phyloP scores from a whole-genome alignment of 768 basidiomycete species.

The Gyrodon lividus region DNA sequence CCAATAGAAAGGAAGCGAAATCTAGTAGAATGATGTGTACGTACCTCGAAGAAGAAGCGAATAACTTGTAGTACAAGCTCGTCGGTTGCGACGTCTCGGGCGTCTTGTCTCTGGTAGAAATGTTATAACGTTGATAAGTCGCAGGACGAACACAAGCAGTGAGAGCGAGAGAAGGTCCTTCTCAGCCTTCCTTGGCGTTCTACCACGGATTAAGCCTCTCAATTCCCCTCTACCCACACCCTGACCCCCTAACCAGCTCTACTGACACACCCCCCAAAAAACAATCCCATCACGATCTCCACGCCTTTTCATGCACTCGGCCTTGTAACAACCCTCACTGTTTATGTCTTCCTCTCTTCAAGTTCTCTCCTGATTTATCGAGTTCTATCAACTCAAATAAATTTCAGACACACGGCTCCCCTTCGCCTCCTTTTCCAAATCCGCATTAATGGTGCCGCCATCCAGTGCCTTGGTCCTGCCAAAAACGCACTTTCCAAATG shows the following conservation, averaged over 20 bases:
- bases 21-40: slow-evolving; percentile 13
- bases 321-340: slow-evolving; percentile 1
- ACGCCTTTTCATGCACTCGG: slow-evolving; percentile 22
- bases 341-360: neutral
- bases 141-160: neutral
- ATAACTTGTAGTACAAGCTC: too few relatives aligned
- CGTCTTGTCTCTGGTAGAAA: too few relatives aligned
- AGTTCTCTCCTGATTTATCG: too few relatives aligned
- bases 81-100: too few relatives aligned
- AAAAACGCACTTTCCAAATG: too few relatives aligned
- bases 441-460: too few relatives aligned
- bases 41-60: slow-evolving; percentile 16
- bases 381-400: neutral
- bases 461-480: too few relatives aligned
- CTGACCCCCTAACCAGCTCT: slow-evolving; percentile 21
- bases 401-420: neutral
- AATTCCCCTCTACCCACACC: slow-evolving; percentile 29
- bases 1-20: neutral
- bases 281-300: slow-evolving; percentile 17
- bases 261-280: slow-evolving; percentile 26
- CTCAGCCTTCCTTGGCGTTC: slow-evolving; percentile 10
- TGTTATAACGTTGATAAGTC: neutral
- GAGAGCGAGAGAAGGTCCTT: neutral
- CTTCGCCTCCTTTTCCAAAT: neutral
- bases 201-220: slow-evolving; percentile 6